Evolutionary conservation across 31 red algal species (phyloP).

Genomic region (Odonthalia washingtoniensis): DNA sequence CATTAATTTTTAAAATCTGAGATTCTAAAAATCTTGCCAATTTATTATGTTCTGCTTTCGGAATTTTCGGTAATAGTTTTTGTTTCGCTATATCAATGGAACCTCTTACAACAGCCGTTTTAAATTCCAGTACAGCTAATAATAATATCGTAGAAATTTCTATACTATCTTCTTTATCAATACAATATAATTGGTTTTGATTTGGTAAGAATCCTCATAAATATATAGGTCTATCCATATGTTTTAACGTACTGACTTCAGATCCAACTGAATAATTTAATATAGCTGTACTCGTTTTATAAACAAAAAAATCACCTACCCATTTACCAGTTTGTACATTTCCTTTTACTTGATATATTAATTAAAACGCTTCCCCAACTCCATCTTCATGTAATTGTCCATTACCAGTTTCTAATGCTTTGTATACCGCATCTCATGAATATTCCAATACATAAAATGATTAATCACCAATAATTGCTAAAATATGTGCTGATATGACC

Average conservation of each 20-base stretch:
- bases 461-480: slow-evolving; percentile 81
- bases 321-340: slow-evolving; percentile 82
- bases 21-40: slow-evolving; percentile 93
- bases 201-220: slow-evolving; percentile 91
- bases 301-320: slow-evolving; percentile 99
- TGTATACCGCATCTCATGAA: slow-evolving; percentile 80
- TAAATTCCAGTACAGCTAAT: slow-evolving; percentile 91
- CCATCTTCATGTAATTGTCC: slow-evolving; percentile 85
- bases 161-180: slow-evolving; percentile 88
- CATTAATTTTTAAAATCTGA: slow-evolving; percentile 79
- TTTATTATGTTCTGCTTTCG: slow-evolving; percentile 89
- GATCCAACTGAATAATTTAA: slow-evolving; percentile 91
- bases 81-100: slow-evolving; percentile 73
- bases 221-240: slow-evolving; percentile 94
- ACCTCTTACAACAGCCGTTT: slow-evolving; percentile 84
- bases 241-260: slow-evolving; percentile 83
- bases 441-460: slow-evolving; percentile 92
- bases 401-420: slow-evolving; percentile 67
- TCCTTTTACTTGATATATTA: slow-evolving; percentile 90
- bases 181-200: slow-evolving; percentile 87
- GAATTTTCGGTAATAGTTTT: slow-evolving; percentile 78
- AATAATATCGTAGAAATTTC: slow-evolving; percentile 82
- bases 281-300: slow-evolving; percentile 76
- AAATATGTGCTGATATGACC: slow-evolving; percentile 86
- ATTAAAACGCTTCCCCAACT: slow-evolving; percentile 94